Percentiles rank a stretch among this genome's conserved stretches.
phyloP scores from a whole-genome alignment of 169 alveolate species.

The Perkinsus olseni region DNA sequence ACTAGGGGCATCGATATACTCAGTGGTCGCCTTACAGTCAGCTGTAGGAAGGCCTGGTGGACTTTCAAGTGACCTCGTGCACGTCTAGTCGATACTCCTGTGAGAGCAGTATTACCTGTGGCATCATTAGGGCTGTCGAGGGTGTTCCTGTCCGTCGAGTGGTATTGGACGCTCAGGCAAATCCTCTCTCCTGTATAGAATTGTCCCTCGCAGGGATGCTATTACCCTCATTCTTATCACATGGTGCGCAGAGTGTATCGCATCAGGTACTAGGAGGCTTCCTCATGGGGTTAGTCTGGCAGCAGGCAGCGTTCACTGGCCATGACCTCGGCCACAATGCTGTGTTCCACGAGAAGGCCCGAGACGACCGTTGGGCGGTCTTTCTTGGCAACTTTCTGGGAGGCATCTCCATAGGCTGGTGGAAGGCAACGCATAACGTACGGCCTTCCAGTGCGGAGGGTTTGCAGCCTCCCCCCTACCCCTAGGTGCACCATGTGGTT shows the following conservation, averaged over 20 bases:
- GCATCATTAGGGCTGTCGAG: too few relatives aligned
- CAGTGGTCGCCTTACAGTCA: background rate
- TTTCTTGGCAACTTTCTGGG: conserved; percentile 7
- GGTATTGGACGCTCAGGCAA: too few relatives aligned
- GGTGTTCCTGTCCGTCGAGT: too few relatives aligned
- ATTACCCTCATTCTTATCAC: too few relatives aligned
- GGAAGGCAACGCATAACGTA: conserved; percentile 18
- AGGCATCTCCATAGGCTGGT: conserved; percentile 14
- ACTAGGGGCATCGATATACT: background rate
- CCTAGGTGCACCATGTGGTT: conserved; percentile 8
- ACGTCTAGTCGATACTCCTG: too few relatives aligned
- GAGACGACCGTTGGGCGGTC: conserved; percentile 3
- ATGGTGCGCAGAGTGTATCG: too few relatives aligned
- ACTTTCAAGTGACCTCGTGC: too few relatives aligned
- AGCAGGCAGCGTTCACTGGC: conserved; percentile 19
- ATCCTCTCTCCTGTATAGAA: too few relatives aligned
- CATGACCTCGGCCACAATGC: conserved; percentile 20
- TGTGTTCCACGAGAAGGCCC: background rate
- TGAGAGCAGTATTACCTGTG: too few relatives aligned
- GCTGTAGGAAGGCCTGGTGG: background rate
- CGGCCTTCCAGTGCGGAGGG: background rate
- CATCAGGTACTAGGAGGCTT: background rate
- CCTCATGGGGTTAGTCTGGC: conserved; percentile 6
- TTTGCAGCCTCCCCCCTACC: too few relatives aligned
- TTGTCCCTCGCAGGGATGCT: too few relatives aligned